Evolutionary conservation across 2,329 filamentous ascomycete genomes (phyloP).

Genomic region (Aspergillus sp.): DNA sequence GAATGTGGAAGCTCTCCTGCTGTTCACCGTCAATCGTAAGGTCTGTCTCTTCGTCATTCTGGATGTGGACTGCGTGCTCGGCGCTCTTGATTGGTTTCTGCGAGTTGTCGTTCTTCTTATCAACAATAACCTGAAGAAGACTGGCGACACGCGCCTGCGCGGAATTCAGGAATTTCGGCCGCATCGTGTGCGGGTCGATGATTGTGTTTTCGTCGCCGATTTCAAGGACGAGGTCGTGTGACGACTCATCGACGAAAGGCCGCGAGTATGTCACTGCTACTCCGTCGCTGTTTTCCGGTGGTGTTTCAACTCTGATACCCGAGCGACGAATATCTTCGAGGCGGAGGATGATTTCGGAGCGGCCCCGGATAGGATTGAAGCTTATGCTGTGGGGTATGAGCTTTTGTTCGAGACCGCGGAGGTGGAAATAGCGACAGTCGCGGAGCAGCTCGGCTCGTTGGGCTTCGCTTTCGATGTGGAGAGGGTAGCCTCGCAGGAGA

Average conservation of each 20-base stretch:
- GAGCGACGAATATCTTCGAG: slow-evolving; percentile 87
- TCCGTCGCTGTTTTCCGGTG: slow-evolving; percentile 39
- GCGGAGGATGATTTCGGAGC: slow-evolving; percentile 74
- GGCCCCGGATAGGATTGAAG: slow-evolving; percentile 68
- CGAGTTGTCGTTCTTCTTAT: slow-evolving; percentile 60
- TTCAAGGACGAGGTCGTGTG: slow-evolving; percentile 76
- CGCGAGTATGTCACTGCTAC: slow-evolving; percentile 66
- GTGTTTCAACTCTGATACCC: slow-evolving; percentile 65
- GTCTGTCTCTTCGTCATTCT: slow-evolving; percentile 55
- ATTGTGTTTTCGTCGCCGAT: slow-evolving; percentile 67
- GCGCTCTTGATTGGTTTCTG: slow-evolving; percentile 55
- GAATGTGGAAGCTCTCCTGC: slow-evolving; percentile 12
- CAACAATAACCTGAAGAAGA: slow-evolving; percentile 77
- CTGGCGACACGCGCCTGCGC: slow-evolving; percentile 69
- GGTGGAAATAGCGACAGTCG: slow-evolving; percentile 89
- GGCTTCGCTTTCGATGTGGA: slow-evolving; percentile 71
- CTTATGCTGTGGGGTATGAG: slow-evolving; percentile 74
- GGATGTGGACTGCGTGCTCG: slow-evolving; percentile 61
- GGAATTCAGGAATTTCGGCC: slow-evolving; percentile 71
- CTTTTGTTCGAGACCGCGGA: slow-evolving; percentile 86
- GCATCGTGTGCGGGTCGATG: slow-evolving; percentile 55
- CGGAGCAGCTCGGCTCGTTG: slow-evolving; percentile 77
- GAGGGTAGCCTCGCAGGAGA: slow-evolving; percentile 77
- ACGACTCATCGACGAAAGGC: slow-evolving; percentile 76
- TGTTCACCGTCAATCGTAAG: slow-evolving; percentile 42